A percentile compares a stretch with the other conserved stretches of the same genome.
Conservation (phyloP, 352 stramenopile species). For the Blastocystis sp. region DNA sequence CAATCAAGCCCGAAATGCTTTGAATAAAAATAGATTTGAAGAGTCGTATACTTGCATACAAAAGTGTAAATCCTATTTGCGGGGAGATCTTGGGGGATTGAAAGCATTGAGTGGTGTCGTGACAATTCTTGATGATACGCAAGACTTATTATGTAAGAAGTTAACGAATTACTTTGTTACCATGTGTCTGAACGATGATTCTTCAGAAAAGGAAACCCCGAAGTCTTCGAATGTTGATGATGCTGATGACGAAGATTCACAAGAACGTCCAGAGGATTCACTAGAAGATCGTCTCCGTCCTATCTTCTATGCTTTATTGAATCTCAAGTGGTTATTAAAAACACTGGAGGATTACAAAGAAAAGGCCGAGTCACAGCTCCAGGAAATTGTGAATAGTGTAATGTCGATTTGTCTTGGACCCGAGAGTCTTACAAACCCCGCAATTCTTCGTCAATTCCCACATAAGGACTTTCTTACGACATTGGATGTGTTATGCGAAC, state of each 20-base stretch:
- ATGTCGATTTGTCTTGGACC: constrained; percentile 8
- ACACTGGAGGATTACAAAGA: not conserved
- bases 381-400: constrained; percentile 19
- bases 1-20: not conserved
- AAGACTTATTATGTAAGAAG: constrained; percentile 29
- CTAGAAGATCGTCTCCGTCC: not conserved
- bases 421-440: not conserved
- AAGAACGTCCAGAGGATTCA: not conserved
- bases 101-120: constrained; percentile 29
- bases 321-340: constrained; percentile 10
- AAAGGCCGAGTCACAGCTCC: constrained; percentile 14
- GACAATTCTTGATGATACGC: not conserved
- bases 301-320: constrained; percentile 6
- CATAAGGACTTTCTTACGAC: constrained; percentile 11
- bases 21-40: constrained; percentile 23
- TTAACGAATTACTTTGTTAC: not conserved
- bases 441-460: not conserved
- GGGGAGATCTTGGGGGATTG: not conserved
- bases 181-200: not conserved
- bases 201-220: not conserved
- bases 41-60: constrained; percentile 2
- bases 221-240: not conserved
- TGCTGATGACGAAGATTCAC: not conserved
- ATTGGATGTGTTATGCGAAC: constrained; percentile 11
- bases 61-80: not conserved